Percentiles rank a stretch among this genome's conserved stretches.
Evolutionary conservation across 1,139 yeast genomes (phyloP).

Genomic region (Taphrina flavorubra): DNA sequence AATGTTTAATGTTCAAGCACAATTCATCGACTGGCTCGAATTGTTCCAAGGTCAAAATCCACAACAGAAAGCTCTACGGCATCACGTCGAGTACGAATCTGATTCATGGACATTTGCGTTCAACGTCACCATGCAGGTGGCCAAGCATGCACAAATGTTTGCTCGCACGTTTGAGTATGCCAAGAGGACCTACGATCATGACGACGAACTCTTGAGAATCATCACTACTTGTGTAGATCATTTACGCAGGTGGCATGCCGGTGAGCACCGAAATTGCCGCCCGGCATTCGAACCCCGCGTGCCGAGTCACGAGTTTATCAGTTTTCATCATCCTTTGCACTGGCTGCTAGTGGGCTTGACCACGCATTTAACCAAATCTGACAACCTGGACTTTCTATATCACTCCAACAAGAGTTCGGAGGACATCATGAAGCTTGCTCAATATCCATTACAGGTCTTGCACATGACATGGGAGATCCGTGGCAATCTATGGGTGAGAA

Average conservation of each 20-base stretch:
- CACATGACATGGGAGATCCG: conserved; percentile 77
- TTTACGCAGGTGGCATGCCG: conserved; percentile 16
- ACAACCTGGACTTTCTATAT: conserved; percentile 3
- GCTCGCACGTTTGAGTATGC: conserved; percentile 51
- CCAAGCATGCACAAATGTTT: conserved; percentile 53
- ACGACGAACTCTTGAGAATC: conserved; percentile 1
- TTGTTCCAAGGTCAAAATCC: conserved; percentile 84
- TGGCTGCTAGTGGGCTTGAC: conserved; percentile 57
- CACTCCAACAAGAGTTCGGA: neutral
- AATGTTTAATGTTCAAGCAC: conserved; percentile 50
- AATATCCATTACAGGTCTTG: conserved; percentile 72
- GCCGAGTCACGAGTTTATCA: conserved; percentile 60
- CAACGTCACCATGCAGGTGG: conserved; percentile 64
- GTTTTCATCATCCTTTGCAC: conserved; percentile 82
- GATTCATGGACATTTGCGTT: conserved; percentile 84
- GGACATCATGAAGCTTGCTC: conserved; percentile 1
- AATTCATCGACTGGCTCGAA: conserved; percentile 66
- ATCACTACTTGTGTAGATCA: conserved; percentile 16
- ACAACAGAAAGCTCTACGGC: conserved; percentile 72
- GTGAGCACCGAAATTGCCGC: conserved; percentile 45
- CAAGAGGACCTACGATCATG: conserved; percentile 2
- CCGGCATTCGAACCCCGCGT: conserved; percentile 52
- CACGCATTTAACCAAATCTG: conserved; percentile 8
- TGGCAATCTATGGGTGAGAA: conserved; percentile 88
- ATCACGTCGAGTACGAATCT: conserved; percentile 89